Conservation (phyloP, 768 basidiomycete genomes). For the Collybiopsis luxurians region DNA sequence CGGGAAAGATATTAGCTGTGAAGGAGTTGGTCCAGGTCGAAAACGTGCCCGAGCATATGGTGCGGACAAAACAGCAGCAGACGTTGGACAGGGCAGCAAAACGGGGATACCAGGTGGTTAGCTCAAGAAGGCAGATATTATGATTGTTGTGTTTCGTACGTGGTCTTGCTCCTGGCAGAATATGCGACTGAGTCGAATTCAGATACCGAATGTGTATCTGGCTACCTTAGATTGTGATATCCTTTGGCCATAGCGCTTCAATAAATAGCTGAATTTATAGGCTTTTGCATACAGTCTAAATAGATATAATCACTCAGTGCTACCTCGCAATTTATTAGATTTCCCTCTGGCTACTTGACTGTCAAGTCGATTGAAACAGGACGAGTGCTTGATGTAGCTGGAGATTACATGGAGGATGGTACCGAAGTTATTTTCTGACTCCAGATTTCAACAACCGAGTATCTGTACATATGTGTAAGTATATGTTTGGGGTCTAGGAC, state of each 20-base stretch:
- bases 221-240: too few species aligned
- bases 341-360: constrained; percentile 55
- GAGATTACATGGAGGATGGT: constrained; percentile 55
- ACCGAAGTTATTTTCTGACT: constrained; percentile 64
- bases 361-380: constrained; percentile 50
- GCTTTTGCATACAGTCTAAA: too few species aligned
- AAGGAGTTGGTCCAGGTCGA: constrained; percentile 90
- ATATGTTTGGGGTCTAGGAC: too few species aligned
- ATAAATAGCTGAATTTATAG: too few species aligned
- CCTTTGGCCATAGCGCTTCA: too few species aligned
- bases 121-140: constrained; percentile 13
- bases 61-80: constrained; percentile 70
- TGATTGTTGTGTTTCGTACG: too few species aligned
- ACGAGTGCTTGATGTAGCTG: constrained; percentile 56
- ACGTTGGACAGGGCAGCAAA: constrained; percentile 61
- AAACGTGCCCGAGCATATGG: constrained; percentile 70
- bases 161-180: too few species aligned
- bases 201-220: too few species aligned
- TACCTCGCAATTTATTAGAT: constrained; percentile 6
- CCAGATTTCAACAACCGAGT: too few species aligned
- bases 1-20: constrained; percentile 82
- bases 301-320: too few species aligned
- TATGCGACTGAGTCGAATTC: too few species aligned
- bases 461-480: too few species aligned
- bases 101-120: constrained; percentile 64